These are phyloP conservation scores for Mycena sanguinolenta DNA, from an alignment of 768 basidiomycete species.

Conservation along the genomic window DNA sequence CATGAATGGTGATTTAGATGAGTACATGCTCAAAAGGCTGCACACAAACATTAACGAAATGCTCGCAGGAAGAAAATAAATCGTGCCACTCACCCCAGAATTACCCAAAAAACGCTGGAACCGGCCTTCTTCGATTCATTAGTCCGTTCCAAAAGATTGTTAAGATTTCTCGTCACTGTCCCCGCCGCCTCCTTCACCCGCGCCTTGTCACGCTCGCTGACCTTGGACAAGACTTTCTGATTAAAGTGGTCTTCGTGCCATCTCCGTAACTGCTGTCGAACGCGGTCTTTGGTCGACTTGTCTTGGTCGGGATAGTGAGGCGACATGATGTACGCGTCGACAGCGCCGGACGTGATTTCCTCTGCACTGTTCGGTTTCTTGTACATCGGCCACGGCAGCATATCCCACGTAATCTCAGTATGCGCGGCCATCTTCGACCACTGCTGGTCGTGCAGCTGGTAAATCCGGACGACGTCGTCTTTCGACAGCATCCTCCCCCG, in stretches of 20 bases:
- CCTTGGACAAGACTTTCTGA: constrained; percentile 73
- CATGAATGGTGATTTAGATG: constrained; percentile 32
- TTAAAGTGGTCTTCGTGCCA: constrained; percentile 92
- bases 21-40: constrained; percentile 34
- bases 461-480: constrained; percentile 68
- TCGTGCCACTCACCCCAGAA: constrained; percentile 27
- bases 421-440: constrained; percentile 65
- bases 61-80: not conserved
- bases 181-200: constrained; percentile 82
- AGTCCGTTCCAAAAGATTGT: constrained; percentile 66
- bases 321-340: constrained; percentile 74
- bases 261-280: constrained; percentile 79
- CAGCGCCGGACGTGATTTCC: constrained; percentile 68
- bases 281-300: constrained; percentile 73
- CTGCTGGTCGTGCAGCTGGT: constrained; percentile 72
- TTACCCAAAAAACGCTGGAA: constrained; percentile 35
- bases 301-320: constrained; percentile 66
- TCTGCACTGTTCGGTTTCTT: constrained; percentile 68
- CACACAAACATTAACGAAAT: constrained; percentile 8
- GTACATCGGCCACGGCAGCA: constrained; percentile 83
- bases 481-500: constrained; percentile 65
- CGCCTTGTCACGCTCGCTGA: constrained; percentile 73
- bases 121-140: constrained; percentile 38
- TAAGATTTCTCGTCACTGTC: constrained; percentile 76
- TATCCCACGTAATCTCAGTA: constrained; percentile 68